Conservation (phyloP, 495 filamentous ascomycete genomes). For the Neurospora sp. region DNA sequence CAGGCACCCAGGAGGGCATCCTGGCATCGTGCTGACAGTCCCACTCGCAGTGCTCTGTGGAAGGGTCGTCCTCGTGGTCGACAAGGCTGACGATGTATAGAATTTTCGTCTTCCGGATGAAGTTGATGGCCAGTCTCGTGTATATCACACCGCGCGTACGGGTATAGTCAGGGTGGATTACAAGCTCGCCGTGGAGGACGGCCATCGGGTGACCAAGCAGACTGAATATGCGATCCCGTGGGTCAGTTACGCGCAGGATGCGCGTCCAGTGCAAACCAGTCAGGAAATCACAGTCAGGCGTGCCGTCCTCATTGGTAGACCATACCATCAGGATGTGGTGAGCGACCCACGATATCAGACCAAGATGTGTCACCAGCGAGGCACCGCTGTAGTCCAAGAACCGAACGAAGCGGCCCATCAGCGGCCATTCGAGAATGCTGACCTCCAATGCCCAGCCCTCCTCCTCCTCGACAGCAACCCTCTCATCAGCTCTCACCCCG, state of each 20-base stretch:
- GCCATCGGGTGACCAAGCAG: slow-evolving; percentile 9
- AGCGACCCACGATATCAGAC: slow-evolving; percentile 6
- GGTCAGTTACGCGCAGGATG: slow-evolving; percentile 10
- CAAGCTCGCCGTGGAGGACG: slow-evolving; percentile 1
- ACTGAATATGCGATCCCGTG: slow-evolving; percentile 8
- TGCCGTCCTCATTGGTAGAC: slow-evolving; percentile 5
- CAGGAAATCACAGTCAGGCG: slow-evolving; percentile 8
- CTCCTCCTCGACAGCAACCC: not conserved
- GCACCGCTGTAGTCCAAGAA: slow-evolving; percentile 9
- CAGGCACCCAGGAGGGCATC: slow-evolving; percentile 12
- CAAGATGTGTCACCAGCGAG: slow-evolving; percentile 10
- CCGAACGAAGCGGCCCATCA: slow-evolving; percentile 5
- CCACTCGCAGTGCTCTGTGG: not conserved
- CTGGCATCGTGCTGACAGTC: slow-evolving; percentile 3
- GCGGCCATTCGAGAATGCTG: slow-evolving; percentile 6
- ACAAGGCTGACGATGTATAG: slow-evolving; percentile 8
- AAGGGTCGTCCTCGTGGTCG: slow-evolving; percentile 10
- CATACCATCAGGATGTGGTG: slow-evolving; percentile 12
- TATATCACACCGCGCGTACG: slow-evolving; percentile 10
- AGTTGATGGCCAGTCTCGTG: slow-evolving; percentile 8
- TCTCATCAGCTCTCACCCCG: not conserved
- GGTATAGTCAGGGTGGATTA: slow-evolving; percentile 11
- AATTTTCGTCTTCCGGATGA: slow-evolving; percentile 5
- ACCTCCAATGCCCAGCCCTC: not conserved
- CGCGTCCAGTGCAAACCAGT: slow-evolving; percentile 13